phyloP scores from a whole-genome alignment of 2,329 filamentous ascomycete species.

The Pseudogymnoascus sp. region DNA sequence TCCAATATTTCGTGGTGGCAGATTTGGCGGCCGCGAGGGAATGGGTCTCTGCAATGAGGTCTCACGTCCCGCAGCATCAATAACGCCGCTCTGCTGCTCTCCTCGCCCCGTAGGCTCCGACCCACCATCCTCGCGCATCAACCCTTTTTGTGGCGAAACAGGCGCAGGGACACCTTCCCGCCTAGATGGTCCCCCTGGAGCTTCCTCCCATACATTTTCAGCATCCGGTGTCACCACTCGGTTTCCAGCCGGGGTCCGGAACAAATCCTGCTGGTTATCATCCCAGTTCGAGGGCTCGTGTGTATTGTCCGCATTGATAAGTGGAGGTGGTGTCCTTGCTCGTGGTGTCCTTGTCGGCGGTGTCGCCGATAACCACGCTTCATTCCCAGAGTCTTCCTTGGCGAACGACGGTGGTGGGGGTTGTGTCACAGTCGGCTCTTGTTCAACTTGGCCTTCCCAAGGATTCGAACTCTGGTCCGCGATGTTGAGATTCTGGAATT shows the following conservation, averaged over 20 bases:
- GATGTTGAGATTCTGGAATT: constrained; percentile 23
- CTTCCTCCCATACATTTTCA: constrained; percentile 26
- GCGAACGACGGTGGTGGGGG: constrained; percentile 16
- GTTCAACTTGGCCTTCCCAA: constrained; percentile 20
- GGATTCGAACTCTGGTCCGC: constrained; percentile 25
- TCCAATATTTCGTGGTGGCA: constrained; percentile 14
- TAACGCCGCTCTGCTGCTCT: constrained; percentile 3
- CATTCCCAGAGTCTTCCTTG: constrained; percentile 23
- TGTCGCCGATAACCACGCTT: constrained; percentile 21
- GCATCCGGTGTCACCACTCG: constrained; percentile 21
- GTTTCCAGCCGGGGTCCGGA: constrained; percentile 17
- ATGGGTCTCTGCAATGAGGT: not conserved
- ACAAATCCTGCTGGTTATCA: constrained; percentile 20
- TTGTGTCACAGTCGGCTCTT: constrained; percentile 15
- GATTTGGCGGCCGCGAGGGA: not conserved
- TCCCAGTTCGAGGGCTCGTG: constrained; percentile 28
- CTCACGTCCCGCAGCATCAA: not conserved
- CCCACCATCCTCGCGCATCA: not conserved
- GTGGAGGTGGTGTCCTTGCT: constrained; percentile 13
- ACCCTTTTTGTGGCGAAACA: not conserved
- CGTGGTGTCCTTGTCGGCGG: constrained; percentile 14
- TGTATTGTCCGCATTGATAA: constrained; percentile 23
- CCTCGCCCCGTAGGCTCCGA: not conserved
- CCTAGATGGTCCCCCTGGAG: constrained; percentile 12
- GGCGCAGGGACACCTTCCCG: not conserved